Base-by-base conservation (phyloP, 1,139 yeast species). In the Petasospora fabianii region DNA sequence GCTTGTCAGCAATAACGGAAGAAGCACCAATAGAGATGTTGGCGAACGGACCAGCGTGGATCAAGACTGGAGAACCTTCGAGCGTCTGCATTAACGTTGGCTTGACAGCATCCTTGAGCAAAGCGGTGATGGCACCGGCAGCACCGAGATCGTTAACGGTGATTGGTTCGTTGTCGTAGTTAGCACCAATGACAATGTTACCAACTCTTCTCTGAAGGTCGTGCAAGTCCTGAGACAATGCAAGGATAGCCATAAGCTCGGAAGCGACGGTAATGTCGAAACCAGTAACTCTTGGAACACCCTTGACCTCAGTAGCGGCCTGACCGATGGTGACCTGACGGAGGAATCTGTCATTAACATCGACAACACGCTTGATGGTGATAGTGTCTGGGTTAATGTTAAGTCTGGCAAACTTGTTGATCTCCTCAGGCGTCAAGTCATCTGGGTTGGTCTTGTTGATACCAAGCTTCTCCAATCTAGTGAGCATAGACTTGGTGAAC, bases 21-120 rank as follows among this genome's bases (percentile, higher is more conserved):
- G 88, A 81, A 13, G 92, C 88, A 55, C 94, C 94, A 57, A 84
- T 84, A 19, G 92, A 83, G 48, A 84, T 84, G 62, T 84, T 84
- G 50, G 94, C 94, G 59, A 84, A 84, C 38, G 94, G 94, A 46
- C 94, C 94, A 24, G 92, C 92, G 56, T 84, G 94, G 21, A 84
- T 87, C 60, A 84, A 74, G 14, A 83, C 92, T 3, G 92, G 94
- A 7, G 90, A 82, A 48, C 94, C 94, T 64, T 84, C 92, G 54
- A 84, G 69, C 30, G 90, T 79, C 66, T 84, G 94, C 94, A 84
- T 84, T 61, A 84, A 68, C 56, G 82, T 84, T 49, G 94, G 94
- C 59, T 83, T 84, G 48, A 83, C 72, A n/a, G 90, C 86, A 60
- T 84, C 92, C 58, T 81, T 83, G 55, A 84, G 65, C 51, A 84